Conservation (phyloP, 805 yeast species). For the Metschnikowia baotianmanensis region DNA sequence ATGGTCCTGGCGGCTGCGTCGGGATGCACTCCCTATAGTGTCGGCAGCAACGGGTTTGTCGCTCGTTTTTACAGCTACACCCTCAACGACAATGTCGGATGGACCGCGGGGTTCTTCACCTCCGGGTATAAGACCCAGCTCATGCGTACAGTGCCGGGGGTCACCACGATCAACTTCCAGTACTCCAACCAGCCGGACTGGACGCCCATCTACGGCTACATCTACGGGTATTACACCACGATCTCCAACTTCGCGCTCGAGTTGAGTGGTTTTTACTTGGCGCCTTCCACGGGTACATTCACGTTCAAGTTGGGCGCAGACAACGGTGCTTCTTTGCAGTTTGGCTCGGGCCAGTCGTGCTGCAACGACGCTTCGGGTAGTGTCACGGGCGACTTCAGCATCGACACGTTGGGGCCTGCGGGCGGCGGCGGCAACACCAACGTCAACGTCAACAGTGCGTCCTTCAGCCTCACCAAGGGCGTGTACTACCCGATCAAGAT, state of each 20-base stretch:
- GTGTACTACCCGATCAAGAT: constrained; percentile 15
- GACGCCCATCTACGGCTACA: background rate
- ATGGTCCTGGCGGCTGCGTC: constrained; percentile 1
- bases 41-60: constrained; percentile 6
- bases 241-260: constrained; percentile 9
- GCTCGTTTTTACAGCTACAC: constrained; percentile 10
- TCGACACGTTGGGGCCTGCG: constrained; percentile 13
- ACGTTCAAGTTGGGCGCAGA: constrained; percentile 13
- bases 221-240: constrained; percentile 5
- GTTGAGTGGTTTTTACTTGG: constrained; percentile 13
- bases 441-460: constrained; percentile 5
- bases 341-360: constrained; percentile 15
- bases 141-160: constrained; percentile 1
- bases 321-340: constrained; percentile 16
- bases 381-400: constrained; percentile 13
- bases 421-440: constrained; percentile 10
- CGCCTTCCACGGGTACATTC: constrained; percentile 9
- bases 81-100: constrained; percentile 4
- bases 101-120: constrained; percentile 6
- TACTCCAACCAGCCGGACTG: background rate
- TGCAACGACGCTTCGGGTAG: constrained; percentile 14
- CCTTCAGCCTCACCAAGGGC: constrained; percentile 9
- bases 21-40: constrained; percentile 1
- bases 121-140: constrained; percentile 3
- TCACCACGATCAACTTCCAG: constrained; percentile 8